Conservation (phyloP, 345 rosid species). For the Nephelium lappaceum region DNA sequence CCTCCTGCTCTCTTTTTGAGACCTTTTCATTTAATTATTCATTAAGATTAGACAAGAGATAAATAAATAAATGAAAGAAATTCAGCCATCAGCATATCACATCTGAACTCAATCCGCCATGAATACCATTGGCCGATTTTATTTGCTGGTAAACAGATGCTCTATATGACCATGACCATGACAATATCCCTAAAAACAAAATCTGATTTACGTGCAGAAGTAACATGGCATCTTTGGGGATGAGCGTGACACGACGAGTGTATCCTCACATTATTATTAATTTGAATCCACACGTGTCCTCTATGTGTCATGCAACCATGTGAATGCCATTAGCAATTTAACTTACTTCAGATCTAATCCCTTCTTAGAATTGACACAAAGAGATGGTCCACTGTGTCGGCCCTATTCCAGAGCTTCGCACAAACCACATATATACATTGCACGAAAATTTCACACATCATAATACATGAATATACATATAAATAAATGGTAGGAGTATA, state of each 20-base stretch:
- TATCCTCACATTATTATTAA: not conserved
- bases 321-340: constrained; percentile 32
- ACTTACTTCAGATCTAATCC: constrained; percentile 1
- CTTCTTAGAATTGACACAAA: not conserved
- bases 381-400: not conserved
- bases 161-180: not conserved
- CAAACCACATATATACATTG: not conserved
- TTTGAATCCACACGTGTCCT: constrained; percentile 41
- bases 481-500: no score
- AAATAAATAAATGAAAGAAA: not conserved
- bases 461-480: no score
- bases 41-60: not conserved
- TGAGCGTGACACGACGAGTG: constrained; percentile 52
- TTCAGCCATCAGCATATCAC: not conserved
- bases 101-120: not conserved
- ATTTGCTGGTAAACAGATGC: no score
- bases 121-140: no score
- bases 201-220: constrained; percentile 6
- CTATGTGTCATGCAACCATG: constrained; percentile 50
- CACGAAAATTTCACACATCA: no score
- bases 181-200: not conserved
- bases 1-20: not conserved
- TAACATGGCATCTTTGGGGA: constrained; percentile 27
- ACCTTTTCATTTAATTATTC: not conserved
- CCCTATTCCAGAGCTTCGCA: not conserved